Conservation (phyloP, 345 rosid species). For the Brassica juncea region DNA sequence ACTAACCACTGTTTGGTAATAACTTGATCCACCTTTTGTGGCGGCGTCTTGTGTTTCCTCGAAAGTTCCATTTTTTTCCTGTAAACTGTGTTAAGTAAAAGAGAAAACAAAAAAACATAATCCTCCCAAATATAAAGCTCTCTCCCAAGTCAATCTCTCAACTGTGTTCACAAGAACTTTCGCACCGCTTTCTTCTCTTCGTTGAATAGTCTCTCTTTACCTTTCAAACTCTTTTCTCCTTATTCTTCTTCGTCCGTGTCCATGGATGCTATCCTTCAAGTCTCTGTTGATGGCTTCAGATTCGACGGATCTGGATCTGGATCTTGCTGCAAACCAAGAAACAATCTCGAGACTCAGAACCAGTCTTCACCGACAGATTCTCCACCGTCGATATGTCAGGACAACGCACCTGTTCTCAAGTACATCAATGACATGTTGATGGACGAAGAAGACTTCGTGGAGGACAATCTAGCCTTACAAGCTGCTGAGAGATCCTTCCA, state of each 20-base stretch:
- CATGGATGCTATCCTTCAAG: neutral
- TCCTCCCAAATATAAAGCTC: neutral
- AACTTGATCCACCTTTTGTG: neutral
- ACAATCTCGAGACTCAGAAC: neutral
- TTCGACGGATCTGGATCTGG: neutral
- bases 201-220: neutral
- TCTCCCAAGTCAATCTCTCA: neutral
- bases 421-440: neutral
- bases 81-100: neutral
- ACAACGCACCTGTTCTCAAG: neutral
- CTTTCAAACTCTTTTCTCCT: neutral
- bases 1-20: neutral
- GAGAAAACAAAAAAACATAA: neutral
- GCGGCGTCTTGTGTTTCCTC: neutral
- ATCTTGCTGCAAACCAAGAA: neutral
- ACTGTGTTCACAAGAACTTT: neutral
- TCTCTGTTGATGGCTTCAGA: neutral
- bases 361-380: neutral
- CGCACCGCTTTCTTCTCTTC: neutral
- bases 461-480: neutral
- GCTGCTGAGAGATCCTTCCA: neutral
- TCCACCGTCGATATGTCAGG: neutral
- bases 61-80: neutral
- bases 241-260: neutral
- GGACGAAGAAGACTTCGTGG: neutral